phyloP scores from a whole-genome alignment of 345 rosid species.

The Nasturtium officinale region DNA sequence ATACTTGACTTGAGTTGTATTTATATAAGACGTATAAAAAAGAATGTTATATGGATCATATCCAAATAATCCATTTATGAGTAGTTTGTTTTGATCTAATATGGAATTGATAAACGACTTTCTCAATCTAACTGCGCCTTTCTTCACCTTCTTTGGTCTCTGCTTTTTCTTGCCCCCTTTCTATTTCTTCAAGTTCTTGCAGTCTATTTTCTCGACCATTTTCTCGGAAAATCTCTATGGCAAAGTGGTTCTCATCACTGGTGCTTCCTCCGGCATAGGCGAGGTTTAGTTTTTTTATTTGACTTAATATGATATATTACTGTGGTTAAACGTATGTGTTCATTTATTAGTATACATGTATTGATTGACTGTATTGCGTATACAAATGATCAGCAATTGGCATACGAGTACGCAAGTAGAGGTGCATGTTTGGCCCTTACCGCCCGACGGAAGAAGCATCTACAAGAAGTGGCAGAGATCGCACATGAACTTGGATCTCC shows the following conservation, averaged over 20 bases:
- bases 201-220: conserved; percentile 36
- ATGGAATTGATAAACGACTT: conserved; percentile 54
- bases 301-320: neutral
- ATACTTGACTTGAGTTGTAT: neutral
- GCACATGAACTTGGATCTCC: conserved; percentile 59
- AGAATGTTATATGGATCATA: neutral
- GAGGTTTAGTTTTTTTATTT: conserved; percentile 48
- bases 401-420: conserved; percentile 58
- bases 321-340: neutral
- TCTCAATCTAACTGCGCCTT: conserved; percentile 55
- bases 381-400: conserved; percentile 50
- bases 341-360: no score
- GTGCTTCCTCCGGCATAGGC: conserved; percentile 73
- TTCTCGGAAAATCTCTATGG: conserved; percentile 52
- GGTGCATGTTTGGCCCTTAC: conserved; percentile 59
- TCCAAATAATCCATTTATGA: neutral
- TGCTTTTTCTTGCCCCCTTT: conserved; percentile 56
- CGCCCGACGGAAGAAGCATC: conserved; percentile 49
- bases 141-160: conserved; percentile 52
- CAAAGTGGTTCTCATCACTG: conserved; percentile 64
- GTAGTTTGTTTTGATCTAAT: conserved; percentile 2
- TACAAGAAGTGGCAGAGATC: conserved; percentile 52
- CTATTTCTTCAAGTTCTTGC: conserved; percentile 48
- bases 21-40: neutral
- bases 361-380: neutral